phyloP scores from a whole-genome alignment of 1,139 yeast species.

The Yamadazyma aaseri region DNA sequence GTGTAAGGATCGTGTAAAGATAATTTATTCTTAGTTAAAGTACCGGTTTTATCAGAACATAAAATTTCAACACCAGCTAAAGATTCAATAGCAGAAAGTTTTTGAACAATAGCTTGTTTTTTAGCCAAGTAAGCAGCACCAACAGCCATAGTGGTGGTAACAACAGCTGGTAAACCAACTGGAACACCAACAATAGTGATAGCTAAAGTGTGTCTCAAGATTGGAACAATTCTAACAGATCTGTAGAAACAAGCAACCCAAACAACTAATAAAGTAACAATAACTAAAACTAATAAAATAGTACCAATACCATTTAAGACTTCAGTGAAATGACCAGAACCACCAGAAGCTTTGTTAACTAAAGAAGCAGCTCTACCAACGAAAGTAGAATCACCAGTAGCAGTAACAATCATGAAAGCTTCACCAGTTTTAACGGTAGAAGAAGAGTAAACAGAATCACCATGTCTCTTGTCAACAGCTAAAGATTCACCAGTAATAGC shows the following conservation, averaged over 20 bases:
- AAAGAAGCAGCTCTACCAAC: constrained; percentile 97
- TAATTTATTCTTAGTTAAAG: constrained; percentile 95
- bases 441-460: constrained; percentile 89
- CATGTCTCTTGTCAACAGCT: constrained; percentile 90
- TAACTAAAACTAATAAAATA: constrained; percentile 83
- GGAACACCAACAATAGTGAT: constrained; percentile 99
- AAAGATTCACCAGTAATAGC: constrained; percentile 98
- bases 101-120: constrained; percentile 98
- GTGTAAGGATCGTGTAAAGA: constrained; percentile 98
- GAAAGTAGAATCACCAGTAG: constrained; percentile 91
- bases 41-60: constrained; percentile 99
- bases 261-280: constrained; percentile 81
- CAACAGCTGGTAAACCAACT: constrained; percentile 99
- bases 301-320: constrained; percentile 98
- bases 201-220: constrained; percentile 92
- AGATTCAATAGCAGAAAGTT: constrained; percentile 96
- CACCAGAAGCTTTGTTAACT: constrained; percentile 93
- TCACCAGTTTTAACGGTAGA: constrained; percentile 97
- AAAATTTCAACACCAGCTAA: constrained; percentile 98
- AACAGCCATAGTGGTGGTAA: constrained; percentile 99
- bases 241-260: constrained; percentile 97
- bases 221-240: constrained; percentile 81
- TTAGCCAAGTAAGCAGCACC: constrained; percentile 99
- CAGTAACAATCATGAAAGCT: constrained; percentile 91
- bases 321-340: constrained; percentile 96